A percentile compares a stretch with the other conserved stretches of the same genome.
Evolutionary conservation across 345 rosid genomes (phyloP).

Genomic region (Populus euphratica): DNA sequence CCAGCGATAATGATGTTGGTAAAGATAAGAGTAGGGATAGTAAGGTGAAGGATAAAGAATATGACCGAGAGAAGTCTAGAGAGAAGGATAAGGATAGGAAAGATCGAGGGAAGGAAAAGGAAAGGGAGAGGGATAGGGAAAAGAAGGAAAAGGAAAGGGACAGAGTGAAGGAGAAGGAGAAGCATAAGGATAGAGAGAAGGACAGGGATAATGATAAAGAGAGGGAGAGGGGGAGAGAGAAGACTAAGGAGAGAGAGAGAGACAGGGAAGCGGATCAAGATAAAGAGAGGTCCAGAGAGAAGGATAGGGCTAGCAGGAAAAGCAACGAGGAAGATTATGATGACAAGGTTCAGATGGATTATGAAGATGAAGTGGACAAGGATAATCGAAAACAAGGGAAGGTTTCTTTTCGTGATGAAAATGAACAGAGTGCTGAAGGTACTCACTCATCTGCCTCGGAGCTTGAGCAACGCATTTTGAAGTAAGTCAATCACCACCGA

Average conservation of each 20-base stretch:
- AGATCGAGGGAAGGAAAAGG: constrained; percentile 36
- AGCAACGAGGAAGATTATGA: constrained; percentile 32
- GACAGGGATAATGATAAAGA: constrained; percentile 31
- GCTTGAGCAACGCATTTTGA: constrained; percentile 60
- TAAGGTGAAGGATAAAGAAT: constrained; percentile 19
- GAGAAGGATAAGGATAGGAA: constrained; percentile 37
- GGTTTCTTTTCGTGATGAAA: constrained; percentile 25
- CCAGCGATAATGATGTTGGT: constrained; percentile 11
- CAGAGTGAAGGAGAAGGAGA: constrained; percentile 36
- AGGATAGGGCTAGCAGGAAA: constrained; percentile 28
- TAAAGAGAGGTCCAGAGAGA: constrained; percentile 38
- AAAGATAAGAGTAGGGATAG: constrained; percentile 26
- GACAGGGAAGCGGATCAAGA: constrained; percentile 47
- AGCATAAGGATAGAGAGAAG: constrained; percentile 40
- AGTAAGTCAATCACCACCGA: constrained; percentile 40
- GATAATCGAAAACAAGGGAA: constrained; percentile 24
- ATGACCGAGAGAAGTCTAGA: constrained; percentile 28
- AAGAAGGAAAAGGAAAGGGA: constrained; percentile 23
- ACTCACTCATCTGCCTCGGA: constrained; percentile 34
- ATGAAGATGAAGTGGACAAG: constrained; percentile 38
- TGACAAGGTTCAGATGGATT: constrained; percentile 27
- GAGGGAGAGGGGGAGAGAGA: constrained; percentile 44
- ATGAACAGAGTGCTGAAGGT: constrained; percentile 30
- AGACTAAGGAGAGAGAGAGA: constrained; percentile 36
- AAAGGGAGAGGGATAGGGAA: constrained; percentile 36